Conservation (phyloP, 176 grass and related monocot genomes). For the Zoysia pacifica region DNA sequence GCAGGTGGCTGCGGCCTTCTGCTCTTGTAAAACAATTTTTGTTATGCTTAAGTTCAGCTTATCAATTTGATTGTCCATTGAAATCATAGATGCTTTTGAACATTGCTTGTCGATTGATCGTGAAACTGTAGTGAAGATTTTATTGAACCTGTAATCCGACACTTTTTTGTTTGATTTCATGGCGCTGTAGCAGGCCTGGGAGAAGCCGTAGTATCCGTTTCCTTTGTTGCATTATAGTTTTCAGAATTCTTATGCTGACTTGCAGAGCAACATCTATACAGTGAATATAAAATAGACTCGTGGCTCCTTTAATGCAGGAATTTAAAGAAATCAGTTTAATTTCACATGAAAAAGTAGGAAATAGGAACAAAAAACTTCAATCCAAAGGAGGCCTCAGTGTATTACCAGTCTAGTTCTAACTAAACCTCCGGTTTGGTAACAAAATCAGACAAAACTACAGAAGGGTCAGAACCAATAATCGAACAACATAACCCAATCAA, state of each 20-base stretch:
- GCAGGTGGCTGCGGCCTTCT: slow-evolving; percentile 15
- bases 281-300: no score
- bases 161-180: not conserved
- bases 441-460: slow-evolving; percentile 11
- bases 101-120: slow-evolving; percentile 18
- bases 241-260: no score
- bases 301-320: no score
- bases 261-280: no score
- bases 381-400: not conserved
- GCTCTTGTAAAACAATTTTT: slow-evolving; percentile 52
- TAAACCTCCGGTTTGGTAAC: not conserved
- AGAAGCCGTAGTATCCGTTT: not conserved
- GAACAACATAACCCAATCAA: not conserved
- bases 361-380: no score
- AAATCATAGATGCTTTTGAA: slow-evolving; percentile 29
- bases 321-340: no score
- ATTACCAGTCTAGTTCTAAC: not conserved
- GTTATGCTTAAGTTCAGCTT: slow-evolving; percentile 42
- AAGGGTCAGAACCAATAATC: not conserved
- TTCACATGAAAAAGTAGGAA: no score
- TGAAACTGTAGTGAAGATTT: slow-evolving; percentile 11
- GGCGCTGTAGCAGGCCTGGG: not conserved
- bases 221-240: not conserved
- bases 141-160: not conserved
- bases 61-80: slow-evolving; percentile 33